phyloP scores from a whole-genome alignment of 192 early-diverging fungal species.

The Umbelopsis sp. region DNA sequence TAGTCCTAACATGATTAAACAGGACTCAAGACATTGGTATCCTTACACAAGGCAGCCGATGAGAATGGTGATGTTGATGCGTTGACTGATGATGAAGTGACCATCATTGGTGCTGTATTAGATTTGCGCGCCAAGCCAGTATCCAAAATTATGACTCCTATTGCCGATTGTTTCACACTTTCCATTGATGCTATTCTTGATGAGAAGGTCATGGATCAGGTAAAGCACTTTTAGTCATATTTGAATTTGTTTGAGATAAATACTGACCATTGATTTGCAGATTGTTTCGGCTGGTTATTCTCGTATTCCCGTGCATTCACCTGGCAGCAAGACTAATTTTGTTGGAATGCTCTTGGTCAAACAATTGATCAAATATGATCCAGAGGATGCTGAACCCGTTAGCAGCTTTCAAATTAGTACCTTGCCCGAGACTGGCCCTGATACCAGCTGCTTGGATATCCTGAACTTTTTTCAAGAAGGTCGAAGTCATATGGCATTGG shows the following conservation, averaged over 20 bases:
- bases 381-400: slow-evolving; percentile 66
- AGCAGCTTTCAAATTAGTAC: slow-evolving; percentile 58
- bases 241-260: background rate
- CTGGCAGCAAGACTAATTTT: slow-evolving; percentile 60
- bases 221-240: slow-evolving; percentile 4
- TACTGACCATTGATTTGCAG: slow-evolving; percentile 25
- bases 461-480: slow-evolving; percentile 86
- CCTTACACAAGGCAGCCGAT: slow-evolving; percentile 68
- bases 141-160: slow-evolving; percentile 70
- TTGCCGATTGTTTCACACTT: slow-evolving; percentile 69
- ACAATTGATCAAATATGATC: slow-evolving; percentile 73
- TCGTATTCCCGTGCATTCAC: slow-evolving; percentile 73
- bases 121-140: slow-evolving; percentile 76
- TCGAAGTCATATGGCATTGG: slow-evolving; percentile 79
- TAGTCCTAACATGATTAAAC: background rate
- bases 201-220: slow-evolving; percentile 52
- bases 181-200: slow-evolving; percentile 65
- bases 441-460: slow-evolving; percentile 71
- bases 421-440: slow-evolving; percentile 55
- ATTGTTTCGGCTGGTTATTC: slow-evolving; percentile 74
- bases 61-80: slow-evolving; percentile 56
- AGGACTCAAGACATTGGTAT: slow-evolving; percentile 79
- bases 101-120: slow-evolving; percentile 77
- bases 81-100: slow-evolving; percentile 77
- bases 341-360: slow-evolving; percentile 83